Conservation (phyloP, 73 alveolate species). For the Tetrahymena thermophila region DNA sequence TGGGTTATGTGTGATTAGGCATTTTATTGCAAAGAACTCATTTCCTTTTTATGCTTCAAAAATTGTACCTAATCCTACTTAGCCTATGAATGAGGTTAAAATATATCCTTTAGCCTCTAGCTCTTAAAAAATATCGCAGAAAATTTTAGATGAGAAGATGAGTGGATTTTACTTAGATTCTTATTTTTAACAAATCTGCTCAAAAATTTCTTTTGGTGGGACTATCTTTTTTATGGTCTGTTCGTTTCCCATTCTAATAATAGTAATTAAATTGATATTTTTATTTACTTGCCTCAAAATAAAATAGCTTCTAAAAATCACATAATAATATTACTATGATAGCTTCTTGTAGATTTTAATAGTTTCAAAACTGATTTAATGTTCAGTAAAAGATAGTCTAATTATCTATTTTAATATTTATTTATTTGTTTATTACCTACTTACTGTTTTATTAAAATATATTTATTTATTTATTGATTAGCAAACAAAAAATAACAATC, state of each 20-base stretch:
- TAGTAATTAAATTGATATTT: too few relatives aligned
- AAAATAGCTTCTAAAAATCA: too few relatives aligned
- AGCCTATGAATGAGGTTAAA: neutral
- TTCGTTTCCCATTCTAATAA: neutral
- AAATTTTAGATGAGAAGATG: neutral
- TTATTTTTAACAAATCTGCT: neutral
- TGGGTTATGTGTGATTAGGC: neutral
- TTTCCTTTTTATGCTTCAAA: neutral
- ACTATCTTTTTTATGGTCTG: neutral
- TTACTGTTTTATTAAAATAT: too few relatives aligned
- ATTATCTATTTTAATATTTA: too few relatives aligned
- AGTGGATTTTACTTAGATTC: neutral
- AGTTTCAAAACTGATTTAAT: too few relatives aligned
- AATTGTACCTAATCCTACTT: neutral
- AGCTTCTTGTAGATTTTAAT: too few relatives aligned
- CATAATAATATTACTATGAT: too few relatives aligned
- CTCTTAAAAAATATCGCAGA: neutral
- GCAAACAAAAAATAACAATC: too few relatives aligned
- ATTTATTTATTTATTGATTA: too few relatives aligned
- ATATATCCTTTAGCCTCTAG: neutral
- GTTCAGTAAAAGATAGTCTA: too few relatives aligned
- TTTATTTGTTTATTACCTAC: too few relatives aligned
- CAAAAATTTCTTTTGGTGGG: neutral
- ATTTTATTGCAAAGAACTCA: neutral
- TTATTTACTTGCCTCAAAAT: too few relatives aligned